Evolutionary conservation across 1,284 basidiomycete species (phyloP).

Genomic region (Tilletia caries): DNA sequence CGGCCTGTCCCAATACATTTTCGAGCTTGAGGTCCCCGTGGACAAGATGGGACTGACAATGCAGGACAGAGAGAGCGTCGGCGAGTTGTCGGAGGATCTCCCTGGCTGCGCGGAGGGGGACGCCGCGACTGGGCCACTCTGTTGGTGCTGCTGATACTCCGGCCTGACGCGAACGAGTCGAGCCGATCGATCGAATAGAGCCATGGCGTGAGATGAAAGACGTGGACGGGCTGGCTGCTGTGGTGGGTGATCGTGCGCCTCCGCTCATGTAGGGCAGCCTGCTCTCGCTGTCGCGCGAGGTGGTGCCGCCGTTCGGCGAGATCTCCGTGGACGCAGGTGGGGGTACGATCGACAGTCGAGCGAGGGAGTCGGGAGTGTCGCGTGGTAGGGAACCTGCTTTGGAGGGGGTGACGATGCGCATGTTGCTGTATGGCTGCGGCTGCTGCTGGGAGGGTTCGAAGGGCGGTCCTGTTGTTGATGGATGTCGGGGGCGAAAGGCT

Average conservation of each 20-base stretch:
- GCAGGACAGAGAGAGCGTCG: constrained; percentile 77
- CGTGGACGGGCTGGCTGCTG: background rate
- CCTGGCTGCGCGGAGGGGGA: constrained; percentile 61
- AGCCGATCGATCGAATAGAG: background rate
- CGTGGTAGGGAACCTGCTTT: background rate
- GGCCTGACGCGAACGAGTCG: background rate
- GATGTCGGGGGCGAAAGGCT: background rate
- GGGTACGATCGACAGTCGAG: background rate
- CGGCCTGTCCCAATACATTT: constrained; percentile 67
- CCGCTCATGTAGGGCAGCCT: background rate
- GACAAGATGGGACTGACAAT: constrained; percentile 67
- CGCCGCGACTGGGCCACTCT: constrained; percentile 29
- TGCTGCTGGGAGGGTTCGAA: background rate
- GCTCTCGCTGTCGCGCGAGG: background rate
- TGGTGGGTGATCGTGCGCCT: background rate
- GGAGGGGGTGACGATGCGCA: background rate
- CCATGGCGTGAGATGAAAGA: background rate
- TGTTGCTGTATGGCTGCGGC: too few species aligned
- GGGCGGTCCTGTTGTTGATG: background rate
- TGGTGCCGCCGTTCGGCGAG: background rate
- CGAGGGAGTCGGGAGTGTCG: background rate
- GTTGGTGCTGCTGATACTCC: background rate
- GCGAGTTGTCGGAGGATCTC: constrained; percentile 88
- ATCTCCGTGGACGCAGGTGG: background rate
- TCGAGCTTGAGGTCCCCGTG: constrained; percentile 79